phyloP scores from a whole-genome alignment of 495 filamentous ascomycete species.

The Oleoguttula mirabilis region DNA sequence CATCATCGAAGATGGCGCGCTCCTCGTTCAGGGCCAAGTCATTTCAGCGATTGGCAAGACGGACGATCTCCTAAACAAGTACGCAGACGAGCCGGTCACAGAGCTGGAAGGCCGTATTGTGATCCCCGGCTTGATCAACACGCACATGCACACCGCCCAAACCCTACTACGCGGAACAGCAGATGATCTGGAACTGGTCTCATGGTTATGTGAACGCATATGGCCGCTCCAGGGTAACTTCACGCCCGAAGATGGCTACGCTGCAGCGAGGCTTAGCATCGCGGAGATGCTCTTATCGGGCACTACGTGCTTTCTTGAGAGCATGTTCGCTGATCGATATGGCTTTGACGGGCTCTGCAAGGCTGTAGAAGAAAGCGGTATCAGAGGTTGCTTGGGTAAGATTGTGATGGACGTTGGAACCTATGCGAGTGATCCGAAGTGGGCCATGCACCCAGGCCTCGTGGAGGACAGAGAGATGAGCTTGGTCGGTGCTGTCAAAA shows the following conservation, averaged over 20 bases:
- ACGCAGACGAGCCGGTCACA: slow-evolving; percentile 7
- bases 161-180: slow-evolving; percentile 15
- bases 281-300: slow-evolving; percentile 17
- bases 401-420: slow-evolving; percentile 25
- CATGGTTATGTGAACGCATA: slow-evolving; percentile 18
- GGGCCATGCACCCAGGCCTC: slow-evolving; percentile 40
- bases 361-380: slow-evolving; percentile 13
- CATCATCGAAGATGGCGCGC: slow-evolving; percentile 37
- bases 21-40: slow-evolving; percentile 28
- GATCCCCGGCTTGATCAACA: slow-evolving; percentile 12
- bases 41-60: slow-evolving; percentile 38
- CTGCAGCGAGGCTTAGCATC: slow-evolving; percentile 14
- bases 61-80: slow-evolving; percentile 6
- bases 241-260: slow-evolving; percentile 19
- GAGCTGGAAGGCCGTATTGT: slow-evolving; percentile 12
- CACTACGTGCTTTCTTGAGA: slow-evolving; percentile 18
- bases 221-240: slow-evolving; percentile 20
- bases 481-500: slow-evolving; percentile 32
- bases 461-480: slow-evolving; percentile 36
- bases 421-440: slow-evolving; percentile 36
- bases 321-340: slow-evolving; percentile 19
- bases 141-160: slow-evolving; percentile 20
- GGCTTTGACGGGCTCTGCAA: slow-evolving; percentile 18
- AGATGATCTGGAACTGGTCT: slow-evolving; percentile 17
- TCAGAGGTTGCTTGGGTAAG: slow-evolving; percentile 17